phyloP scores from a whole-genome alignment of 176 grass and related monocot species.

The Oryza punctata region DNA sequence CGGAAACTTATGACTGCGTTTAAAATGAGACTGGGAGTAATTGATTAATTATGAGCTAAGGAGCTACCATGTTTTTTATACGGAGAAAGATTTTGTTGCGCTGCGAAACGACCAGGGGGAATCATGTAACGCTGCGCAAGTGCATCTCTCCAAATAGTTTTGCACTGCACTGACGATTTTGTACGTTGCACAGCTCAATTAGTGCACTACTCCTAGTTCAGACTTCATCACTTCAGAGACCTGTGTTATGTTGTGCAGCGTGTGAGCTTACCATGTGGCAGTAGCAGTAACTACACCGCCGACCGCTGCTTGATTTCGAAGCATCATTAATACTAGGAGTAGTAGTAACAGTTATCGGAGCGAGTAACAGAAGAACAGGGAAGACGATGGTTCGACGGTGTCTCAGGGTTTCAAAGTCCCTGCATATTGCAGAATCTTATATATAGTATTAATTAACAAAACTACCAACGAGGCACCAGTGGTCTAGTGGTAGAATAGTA shows the following conservation, averaged over 20 bases:
- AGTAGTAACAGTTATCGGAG: no score
- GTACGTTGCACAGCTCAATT: no score
- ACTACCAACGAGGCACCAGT: conserved; percentile 32
- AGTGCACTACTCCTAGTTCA: no score
- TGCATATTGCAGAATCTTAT: not conserved
- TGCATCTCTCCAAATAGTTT: not conserved
- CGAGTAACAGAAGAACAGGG: not conserved
- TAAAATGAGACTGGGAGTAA: no score
- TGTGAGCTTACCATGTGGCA: not conserved
- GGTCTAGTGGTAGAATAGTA: conserved; percentile 82
- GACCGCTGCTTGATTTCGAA: not conserved
- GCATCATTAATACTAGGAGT: not conserved
- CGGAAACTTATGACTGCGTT: no score
- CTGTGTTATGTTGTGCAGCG: not conserved
- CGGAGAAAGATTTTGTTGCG: no score
- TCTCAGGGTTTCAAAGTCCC: not conserved
- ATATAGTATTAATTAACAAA: no score
- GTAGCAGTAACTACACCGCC: not conserved
- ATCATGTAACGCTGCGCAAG: not conserved
- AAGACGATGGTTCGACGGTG: not conserved
- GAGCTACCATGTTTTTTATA: no score
- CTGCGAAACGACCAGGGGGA: not conserved
- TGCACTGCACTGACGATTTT: not conserved
- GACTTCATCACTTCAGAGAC: not conserved
- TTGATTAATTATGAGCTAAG: no score